Base-by-base conservation (phyloP, 2,329 filamentous ascomycete genomes). In the Fusarium fujikuroi region DNA sequence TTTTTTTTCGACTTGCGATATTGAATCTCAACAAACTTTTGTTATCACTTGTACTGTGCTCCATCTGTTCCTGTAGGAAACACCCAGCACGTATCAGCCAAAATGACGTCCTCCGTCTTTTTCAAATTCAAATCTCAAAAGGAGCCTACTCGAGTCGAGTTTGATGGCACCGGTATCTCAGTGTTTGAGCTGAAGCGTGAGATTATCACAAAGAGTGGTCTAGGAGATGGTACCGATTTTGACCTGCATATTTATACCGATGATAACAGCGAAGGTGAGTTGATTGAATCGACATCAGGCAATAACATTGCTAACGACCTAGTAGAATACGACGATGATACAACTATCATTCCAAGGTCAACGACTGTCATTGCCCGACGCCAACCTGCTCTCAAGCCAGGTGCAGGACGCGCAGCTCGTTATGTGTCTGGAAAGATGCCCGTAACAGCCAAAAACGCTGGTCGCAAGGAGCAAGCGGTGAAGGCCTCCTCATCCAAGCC, bases 121-220 rank as follows among this genome's bases (percentile, higher is more conserved):
- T 99, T 98, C 93, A 97, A 97, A 86, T 99, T 99, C 92, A 98
- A 98, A 86, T 98, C 95, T 77, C 95, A 97, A 82, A 98, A 95
- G 86, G 96, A 98, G 81, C 94, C 95, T 69, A 94, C 94, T 65
- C 91, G 95, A 80, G 95, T 99, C 79, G 93, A 95, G 80, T 98
- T 99, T 83, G 95, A 99, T 84, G 96, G 96, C 81, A 98, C 95
- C 78, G 94, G 94, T 83, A 97, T 98, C 81, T 97, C 95, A 70
- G 96, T 98, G 73, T 99, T 98, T 85, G 97, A 99, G 82, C 88
- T 99, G 81, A 99, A 99, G 86, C 93, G 95, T 86, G 96, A 98
- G 85, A 99, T 99, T 80, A 99, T 99, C 86, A 91, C 90, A 82
- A 93, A 95, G 83, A 97, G 94, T 83, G 94, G 94, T 70, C 89